A percentile compares a stretch with the other conserved stretches of the same genome.
phyloP scores from a whole-genome alignment of 108 stramenopile genomes.

The Bacterosira constricta region DNA sequence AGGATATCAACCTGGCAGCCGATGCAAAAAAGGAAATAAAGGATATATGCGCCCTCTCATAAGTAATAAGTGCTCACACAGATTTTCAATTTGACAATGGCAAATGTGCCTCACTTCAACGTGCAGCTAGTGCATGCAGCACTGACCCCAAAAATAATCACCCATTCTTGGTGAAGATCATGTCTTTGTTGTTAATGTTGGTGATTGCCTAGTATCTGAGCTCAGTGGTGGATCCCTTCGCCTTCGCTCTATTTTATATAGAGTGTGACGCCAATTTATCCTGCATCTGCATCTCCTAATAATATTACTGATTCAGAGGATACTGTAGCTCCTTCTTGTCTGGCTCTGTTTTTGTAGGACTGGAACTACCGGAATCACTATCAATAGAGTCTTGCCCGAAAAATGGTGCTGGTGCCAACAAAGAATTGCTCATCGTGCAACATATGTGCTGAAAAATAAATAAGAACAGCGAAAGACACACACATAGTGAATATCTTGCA shows the following conservation, averaged over 20 bases:
- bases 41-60: constrained; percentile 57
- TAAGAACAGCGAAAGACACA: too few relatives aligned
- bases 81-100: constrained; percentile 77
- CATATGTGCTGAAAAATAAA: constrained; percentile 34
- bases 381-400: constrained; percentile 18
- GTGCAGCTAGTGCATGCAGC: constrained; percentile 11
- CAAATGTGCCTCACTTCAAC: constrained; percentile 64
- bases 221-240: constrained; percentile 47
- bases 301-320: not conserved
- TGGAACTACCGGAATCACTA: constrained; percentile 50
- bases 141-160: constrained; percentile 9
- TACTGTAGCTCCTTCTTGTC: constrained; percentile 53
- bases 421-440: constrained; percentile 62
- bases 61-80: constrained; percentile 74
- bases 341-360: constrained; percentile 80
- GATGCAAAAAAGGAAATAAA: constrained; percentile 61
- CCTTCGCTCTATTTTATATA: constrained; percentile 72
- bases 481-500: too few relatives aligned
- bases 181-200: constrained; percentile 78
- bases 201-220: constrained; percentile 80
- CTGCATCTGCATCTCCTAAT: not conserved
- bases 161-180: constrained; percentile 50
- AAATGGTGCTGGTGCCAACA: constrained; percentile 58
- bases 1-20: constrained; percentile 64
- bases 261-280: constrained; percentile 55